Conservation (phyloP, 2,329 filamentous ascomycete species). For the Emmonsiellopsis sp. region DNA sequence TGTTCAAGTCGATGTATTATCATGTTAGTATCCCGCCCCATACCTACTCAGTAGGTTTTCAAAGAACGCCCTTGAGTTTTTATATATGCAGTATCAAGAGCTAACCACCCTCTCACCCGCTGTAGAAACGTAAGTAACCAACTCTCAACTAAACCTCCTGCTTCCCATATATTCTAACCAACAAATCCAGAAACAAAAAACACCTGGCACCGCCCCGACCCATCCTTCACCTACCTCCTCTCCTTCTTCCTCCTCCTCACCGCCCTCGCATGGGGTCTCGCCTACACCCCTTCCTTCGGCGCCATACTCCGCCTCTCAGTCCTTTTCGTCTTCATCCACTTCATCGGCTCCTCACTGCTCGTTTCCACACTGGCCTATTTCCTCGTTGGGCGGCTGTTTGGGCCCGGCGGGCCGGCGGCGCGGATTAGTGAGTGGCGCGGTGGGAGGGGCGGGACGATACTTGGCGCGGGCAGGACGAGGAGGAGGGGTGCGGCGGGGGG, state of each 20-base stretch:
- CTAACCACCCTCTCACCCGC: neutral
- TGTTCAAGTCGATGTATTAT: conserved; percentile 63
- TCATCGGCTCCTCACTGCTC: conserved; percentile 51
- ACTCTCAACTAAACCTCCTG: conserved; percentile 1
- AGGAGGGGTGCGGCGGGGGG: conserved; percentile 40
- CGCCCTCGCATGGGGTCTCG: conserved; percentile 51
- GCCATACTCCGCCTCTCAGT: conserved; percentile 40
- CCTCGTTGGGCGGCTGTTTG: conserved; percentile 52
- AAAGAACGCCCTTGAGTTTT: too few species aligned
- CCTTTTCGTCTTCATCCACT: conserved; percentile 48
- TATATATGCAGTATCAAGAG: neutral
- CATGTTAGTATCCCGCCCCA: conserved; percentile 42
- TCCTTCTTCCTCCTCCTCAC: conserved; percentile 55
- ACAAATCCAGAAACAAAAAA: conserved; percentile 53
- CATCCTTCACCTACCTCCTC: conserved; percentile 61
- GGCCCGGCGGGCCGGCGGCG: conserved; percentile 41
- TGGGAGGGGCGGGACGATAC: conserved; percentile 16
- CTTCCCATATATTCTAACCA: conserved; percentile 32
- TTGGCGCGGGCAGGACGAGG: conserved; percentile 10
- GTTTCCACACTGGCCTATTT: conserved; percentile 57
- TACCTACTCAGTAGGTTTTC: too few species aligned
- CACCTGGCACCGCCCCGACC: conserved; percentile 60
- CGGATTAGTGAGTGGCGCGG: conserved; percentile 18
- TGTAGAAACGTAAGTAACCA: conserved; percentile 15
- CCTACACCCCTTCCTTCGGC: conserved; percentile 40